Conservation (phyloP, 164 flowering plant species). For the Stephania japonica region DNA sequence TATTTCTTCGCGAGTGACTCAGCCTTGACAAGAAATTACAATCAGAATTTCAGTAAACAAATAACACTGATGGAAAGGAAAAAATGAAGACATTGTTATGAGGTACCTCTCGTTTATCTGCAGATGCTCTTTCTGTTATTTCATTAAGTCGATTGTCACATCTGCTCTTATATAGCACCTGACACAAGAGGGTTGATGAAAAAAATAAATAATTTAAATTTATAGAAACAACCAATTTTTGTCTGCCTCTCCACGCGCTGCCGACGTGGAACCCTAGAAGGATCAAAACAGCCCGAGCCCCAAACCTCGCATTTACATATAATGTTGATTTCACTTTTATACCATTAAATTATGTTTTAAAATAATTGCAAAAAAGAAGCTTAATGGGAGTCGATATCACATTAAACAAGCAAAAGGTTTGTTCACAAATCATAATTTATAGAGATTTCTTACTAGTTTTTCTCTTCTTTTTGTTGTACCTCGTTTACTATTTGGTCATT, state of each 20-base stretch:
- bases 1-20: conserved; percentile 78
- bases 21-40: conserved; percentile 40
- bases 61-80: background rate
- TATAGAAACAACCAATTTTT: background rate
- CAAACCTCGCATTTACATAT: background rate
- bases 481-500: no score
- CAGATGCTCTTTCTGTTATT: conserved; percentile 74
- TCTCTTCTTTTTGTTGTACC: no score
- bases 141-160: conserved; percentile 92
- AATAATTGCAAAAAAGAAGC: no score
- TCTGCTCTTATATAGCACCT: conserved; percentile 89
- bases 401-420: no score
- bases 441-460: no score
- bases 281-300: background rate
- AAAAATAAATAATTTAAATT: background rate
- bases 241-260: background rate
- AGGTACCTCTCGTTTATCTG: conserved; percentile 84
- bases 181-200: conserved; percentile 8
- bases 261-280: background rate
- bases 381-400: no score
- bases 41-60: background rate
- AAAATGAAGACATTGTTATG: background rate
- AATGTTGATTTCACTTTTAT: no score
- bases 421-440: no score
- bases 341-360: no score